Base-by-base conservation (phyloP, 352 stramenopile genomes). In the Blastocystis sp. region DNA sequence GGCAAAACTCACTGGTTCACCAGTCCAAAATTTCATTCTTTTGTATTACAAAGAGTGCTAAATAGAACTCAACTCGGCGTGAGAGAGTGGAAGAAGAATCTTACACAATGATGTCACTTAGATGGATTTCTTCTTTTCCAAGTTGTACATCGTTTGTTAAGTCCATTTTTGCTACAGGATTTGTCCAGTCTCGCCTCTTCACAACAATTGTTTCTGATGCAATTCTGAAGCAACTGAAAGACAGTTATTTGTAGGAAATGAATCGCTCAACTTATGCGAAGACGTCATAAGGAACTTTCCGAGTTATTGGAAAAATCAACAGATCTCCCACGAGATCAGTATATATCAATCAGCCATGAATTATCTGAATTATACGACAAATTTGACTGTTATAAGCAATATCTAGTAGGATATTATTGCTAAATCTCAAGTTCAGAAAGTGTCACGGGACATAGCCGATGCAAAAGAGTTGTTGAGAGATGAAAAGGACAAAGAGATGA, bases 391-490 rank as follows among this genome's bases (percentile, higher is more conserved):
- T 85, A 85, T 37, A 85, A 85, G 47, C 30, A 62, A 30, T 85
- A 85, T 16, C 34, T 85, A 20, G 73, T 85, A 43, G 2, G 3
- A 24, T 20, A 16, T 20, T 37, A 20, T 0, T 2, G n/a, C 0
- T 24, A 43, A n/a, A 18, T 16, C 43, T 34, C 37, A 8, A 26
- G 34, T 24, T 26, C 55, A 85, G 73, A 94, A 92, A 45, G 53
- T 96, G 85, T 94, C 93, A 26, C 95, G 95, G 81, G 93, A 96
- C 90, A 94, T 95, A 91, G 91, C 92, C 0, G 93, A 96, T 50
- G 90, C 94, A 59, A 92, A 95, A 90, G 93, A 94, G 0, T 94
- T 95, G 47, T 92, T 94, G 55, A 53, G 92, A 18, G 55, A 53
- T 1, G 64, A 89, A 3, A 88, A 70, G 4, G 90, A 90, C 55